These are phyloP conservation scores for Metschnikowia picachoensis DNA, from an alignment of 805 yeast genomes.

Conservation along the genomic window DNA sequence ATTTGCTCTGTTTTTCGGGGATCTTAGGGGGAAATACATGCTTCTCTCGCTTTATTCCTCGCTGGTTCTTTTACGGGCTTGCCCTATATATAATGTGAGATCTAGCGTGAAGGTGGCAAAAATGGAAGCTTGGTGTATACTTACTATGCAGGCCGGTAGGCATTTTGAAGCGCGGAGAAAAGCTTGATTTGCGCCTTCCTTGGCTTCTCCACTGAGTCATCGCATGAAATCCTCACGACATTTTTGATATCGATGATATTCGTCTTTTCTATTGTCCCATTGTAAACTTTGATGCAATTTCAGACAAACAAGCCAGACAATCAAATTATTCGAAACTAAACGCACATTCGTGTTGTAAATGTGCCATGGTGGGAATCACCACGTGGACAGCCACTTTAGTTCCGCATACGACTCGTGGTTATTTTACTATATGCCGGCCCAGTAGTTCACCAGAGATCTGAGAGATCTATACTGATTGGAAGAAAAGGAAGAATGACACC, in stretches of 20 bases:
- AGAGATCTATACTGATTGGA: too few species aligned
- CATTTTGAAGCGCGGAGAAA: background rate
- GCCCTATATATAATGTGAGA: background rate
- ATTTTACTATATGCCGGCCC: too few species aligned
- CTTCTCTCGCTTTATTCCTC: background rate
- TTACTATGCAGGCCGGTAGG: background rate
- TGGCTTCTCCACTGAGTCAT: constrained; percentile 3
- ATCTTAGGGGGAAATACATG: background rate
- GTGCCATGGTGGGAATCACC: too few species aligned
- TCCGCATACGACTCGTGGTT: too few species aligned
- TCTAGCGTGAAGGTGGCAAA: background rate
- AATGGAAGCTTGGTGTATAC: background rate
- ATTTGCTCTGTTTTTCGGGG: background rate
- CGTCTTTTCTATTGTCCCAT: background rate
- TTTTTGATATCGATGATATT: background rate
- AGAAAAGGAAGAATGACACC: too few species aligned
- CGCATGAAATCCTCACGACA: constrained; percentile 2
- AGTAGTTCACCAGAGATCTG: too few species aligned
- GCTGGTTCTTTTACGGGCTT: too few species aligned
- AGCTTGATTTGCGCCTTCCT: constrained; percentile 1
- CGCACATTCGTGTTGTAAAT: too few species aligned
- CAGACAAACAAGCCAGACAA: too few species aligned
- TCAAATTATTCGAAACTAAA: too few species aligned
- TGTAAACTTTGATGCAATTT: background rate
- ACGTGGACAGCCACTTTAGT: too few species aligned